Base-by-base conservation (phyloP, 352 stramenopile genomes). In the Blastocystis sp. region DNA sequence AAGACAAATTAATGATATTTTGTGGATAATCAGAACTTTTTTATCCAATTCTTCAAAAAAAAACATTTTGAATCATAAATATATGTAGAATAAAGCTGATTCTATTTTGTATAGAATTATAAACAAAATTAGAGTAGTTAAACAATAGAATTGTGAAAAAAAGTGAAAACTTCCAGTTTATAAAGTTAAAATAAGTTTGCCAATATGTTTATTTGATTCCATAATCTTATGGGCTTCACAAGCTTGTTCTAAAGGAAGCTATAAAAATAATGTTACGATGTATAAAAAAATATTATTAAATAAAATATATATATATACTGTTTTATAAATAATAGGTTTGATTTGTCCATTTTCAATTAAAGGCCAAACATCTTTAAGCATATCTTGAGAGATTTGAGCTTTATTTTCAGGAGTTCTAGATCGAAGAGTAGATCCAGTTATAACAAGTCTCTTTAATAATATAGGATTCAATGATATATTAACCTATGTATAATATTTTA, bases 381-480 rank as follows among this genome's bases (percentile, higher is more conserved):
- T 33, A 25, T 68, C 64, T 3, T 35, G 36, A 2, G 64, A 55
- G 10, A 68, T 62, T 10, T 56, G 9, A 23, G 55, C 47, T 30
- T 74, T 74, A 28, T 66, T 65, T 25, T 39, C 30, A 11, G 56
- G 30, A 5, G 68, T 23, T 1, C 55, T 40, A 16, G 65, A 65
- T 0, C 69, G 68, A 5, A 74, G 43, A 1, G 58, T 68, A 5
- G 69, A 73, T 2, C 69, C 69, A 18, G 69, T 74, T 24, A 73
- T 47, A 5, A 47, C 65, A 27, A 74, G 64, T 10, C 64, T 55
- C 16, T 70, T 70, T 7, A 73, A 58, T 39, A 74, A 47, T 25
- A 74, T 49, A 6, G 65, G 46, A 9, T 58, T 65, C 34, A 68
- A 23, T 23, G 59, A 59, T 11, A 68, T 65, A 19, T 66, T 59